phyloP scores from a whole-genome alignment of 305 asterid species.

The Euphrasia arctica region DNA sequence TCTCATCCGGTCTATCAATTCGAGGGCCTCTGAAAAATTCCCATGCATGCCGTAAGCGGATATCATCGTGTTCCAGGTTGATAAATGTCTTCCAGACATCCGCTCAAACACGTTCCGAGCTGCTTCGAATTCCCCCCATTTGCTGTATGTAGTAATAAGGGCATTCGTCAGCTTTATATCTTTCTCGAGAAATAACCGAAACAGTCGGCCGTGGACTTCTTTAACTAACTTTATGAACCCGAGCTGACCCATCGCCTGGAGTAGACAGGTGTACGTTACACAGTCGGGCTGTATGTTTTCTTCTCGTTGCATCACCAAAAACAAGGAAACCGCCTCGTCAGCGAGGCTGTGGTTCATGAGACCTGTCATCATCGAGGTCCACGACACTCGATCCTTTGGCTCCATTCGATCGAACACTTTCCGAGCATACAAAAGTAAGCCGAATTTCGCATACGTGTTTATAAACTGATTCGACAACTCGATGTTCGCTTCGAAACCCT shows the following conservation, averaged over 20 bases:
- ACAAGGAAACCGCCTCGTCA: constrained; percentile 38
- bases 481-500: constrained; percentile 34
- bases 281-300: constrained; percentile 41
- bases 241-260: constrained; percentile 42
- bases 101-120: constrained; percentile 41
- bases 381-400: constrained; percentile 42
- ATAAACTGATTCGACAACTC: constrained; percentile 50
- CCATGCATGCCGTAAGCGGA: constrained; percentile 63
- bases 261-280: constrained; percentile 41
- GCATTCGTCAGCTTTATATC: constrained; percentile 41
- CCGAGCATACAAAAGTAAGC: constrained; percentile 29
- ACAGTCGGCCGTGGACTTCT: constrained; percentile 45
- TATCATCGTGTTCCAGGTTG: constrained; percentile 60
- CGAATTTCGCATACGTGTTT: constrained; percentile 39
- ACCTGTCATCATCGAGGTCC: constrained; percentile 53
- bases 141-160: constrained; percentile 50
- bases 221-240: constrained; percentile 35
- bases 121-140: constrained; percentile 36
- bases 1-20: constrained; percentile 41
- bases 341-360: constrained; percentile 33
- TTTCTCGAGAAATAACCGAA: constrained; percentile 28
- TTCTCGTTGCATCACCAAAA: constrained; percentile 43
- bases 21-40: constrained; percentile 34
- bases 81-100: constrained; percentile 32
- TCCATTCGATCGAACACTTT: constrained; percentile 32